Evolutionary conservation across 352 stramenopile species (phyloP), one percentile per base, ranked within the genome.

Genomic region (Elongisporangium senticosum): DNA sequence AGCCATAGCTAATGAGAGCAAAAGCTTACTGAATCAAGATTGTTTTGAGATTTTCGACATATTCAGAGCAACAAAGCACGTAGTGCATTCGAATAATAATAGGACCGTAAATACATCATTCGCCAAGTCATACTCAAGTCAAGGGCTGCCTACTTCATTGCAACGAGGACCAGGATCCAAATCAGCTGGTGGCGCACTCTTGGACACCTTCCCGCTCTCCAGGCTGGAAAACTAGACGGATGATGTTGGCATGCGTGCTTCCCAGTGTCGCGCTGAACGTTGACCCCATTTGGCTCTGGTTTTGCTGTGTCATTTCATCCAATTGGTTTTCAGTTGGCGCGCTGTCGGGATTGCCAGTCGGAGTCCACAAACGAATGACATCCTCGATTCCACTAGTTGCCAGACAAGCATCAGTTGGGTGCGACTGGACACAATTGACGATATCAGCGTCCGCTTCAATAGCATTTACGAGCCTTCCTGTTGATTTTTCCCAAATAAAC

Each of bases 391-490:
- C 85, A 49, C 83, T 93, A 11, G 87, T 95, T 19, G 86, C 87
- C 17, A 96, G 58, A 54, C 86, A 88, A 7, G 77, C 66, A 39
- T 94, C 81, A 26, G 77, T 75, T 0, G 87, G 87, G 70, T 96
- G 88, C 7, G 79, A 72, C 37, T 89, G 86, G n/a, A 96, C 84
- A 62, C 87, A 96, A 58, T 96, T 96, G 14, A 96, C 77, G 56
- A 96, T 93, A 56, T 90, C 77, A 17, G 79, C 77, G 59, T 97
- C 89, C 0, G 87, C 89, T 15, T 87, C 71, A 52, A 96, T 81
- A 1, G 87, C 83, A 28, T 89, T 89, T 17, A 95, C 74, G n/a
- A 97, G 55, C 43, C 82, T 66, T 19, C 89, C 89, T 17, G 79
- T 93, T 20, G 63, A 59, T 49, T 90, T 91, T 60, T 96, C 66